Conservation (phyloP, 2,329 filamentous ascomycete species). For the Cryphonectria carpinicola region DNA sequence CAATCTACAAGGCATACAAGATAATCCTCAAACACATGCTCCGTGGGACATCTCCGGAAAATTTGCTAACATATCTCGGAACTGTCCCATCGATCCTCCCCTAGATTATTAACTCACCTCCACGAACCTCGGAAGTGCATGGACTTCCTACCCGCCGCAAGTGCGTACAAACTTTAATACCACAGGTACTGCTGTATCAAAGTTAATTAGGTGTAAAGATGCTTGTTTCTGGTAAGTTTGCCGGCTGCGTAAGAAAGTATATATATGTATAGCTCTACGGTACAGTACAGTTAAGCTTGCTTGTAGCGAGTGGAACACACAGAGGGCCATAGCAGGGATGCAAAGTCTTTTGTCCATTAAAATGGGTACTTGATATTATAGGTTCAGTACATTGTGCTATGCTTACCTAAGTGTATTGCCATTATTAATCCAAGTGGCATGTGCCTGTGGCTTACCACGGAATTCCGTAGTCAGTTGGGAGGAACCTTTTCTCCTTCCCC, state of each 20-base stretch:
- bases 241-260: too few relatives aligned
- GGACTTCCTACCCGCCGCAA: background rate
- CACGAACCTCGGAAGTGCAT: conserved; percentile 2
- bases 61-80: conserved; percentile 6
- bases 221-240: too few relatives aligned
- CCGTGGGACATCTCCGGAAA: conserved; percentile 8
- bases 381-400: too few relatives aligned
- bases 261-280: too few relatives aligned
- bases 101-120: conserved; percentile 6
- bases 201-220: too few relatives aligned
- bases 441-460: conserved; percentile 10
- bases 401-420: background rate
- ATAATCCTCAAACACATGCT: background rate
- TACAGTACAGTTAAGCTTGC: background rate
- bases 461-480: conserved; percentile 19
- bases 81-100: conserved; percentile 3
- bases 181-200: too few relatives aligned
- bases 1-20: background rate
- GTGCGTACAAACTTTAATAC: too few relatives aligned
- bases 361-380: background rate
- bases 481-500: conserved; percentile 7
- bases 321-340: background rate
- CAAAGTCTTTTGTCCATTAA: background rate
- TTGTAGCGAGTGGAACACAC: background rate
- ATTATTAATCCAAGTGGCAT: conserved; percentile 20